Base-by-base conservation (phyloP, 305 asterid genomes). In the Ajuga reptans region DNA sequence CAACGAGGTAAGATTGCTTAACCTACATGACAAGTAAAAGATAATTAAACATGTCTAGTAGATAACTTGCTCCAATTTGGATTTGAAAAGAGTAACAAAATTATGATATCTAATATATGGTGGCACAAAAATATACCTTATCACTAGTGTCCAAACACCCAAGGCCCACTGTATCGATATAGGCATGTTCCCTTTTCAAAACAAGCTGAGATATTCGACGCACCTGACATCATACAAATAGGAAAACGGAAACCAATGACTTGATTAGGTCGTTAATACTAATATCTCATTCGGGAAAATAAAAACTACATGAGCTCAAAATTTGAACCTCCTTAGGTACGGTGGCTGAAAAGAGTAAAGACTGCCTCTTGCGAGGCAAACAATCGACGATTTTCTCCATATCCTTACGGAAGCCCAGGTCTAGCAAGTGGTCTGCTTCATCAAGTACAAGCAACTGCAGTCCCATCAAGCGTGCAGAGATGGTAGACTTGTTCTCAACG, bases 341-440 rank as follows among this genome's bases (percentile, higher is more conserved):
- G 41, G 92, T 90, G 77, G 97, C 88, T 24, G 98, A 87, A 80
- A 88, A 88, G 55, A 90, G 94, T 63, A 93, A 75, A 50, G 96
- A 82, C 61, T 90, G 97, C 77, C 88, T 83, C 78, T 81, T 81
- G 15, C 97, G 89, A 71, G 97, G 97, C 85, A 93, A 77, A 81
- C 96, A 93, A 75, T 93, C 98, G 54, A 88, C 85, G 58, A 93
- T 86, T 75, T 87, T 90, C 83, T 93, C 98, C 72, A 90, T 78
- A 78, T 93, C 98, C 80, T 84, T 93, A 65, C 92, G 86, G 66
- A 88, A 92, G 8, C 98, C 98, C 27, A 93, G 87, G 83, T 90
- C 89, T 64, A 90, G 76, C 72, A 93, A 79, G 77, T 81, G 92
- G 73, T 90, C 97, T 27, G 96, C 98, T 80, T 90, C 98, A 73